Conservation (phyloP, 2,329 filamentous ascomycete species). For the Ophiocordyceps unilateralis region DNA sequence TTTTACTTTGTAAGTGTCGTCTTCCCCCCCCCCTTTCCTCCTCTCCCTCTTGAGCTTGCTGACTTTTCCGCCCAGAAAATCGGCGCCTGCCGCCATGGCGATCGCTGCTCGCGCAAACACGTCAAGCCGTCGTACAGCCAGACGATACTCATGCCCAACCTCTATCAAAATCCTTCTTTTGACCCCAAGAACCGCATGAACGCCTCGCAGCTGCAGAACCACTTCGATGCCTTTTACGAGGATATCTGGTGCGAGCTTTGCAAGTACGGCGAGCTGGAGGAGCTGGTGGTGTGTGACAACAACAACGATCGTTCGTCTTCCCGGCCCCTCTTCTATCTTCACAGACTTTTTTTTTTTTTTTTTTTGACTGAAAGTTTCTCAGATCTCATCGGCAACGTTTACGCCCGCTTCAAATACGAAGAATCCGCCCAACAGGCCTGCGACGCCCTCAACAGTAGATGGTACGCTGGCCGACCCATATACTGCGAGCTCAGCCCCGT, state of each 20-base stretch:
- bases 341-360: background rate
- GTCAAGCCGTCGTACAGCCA: conserved; percentile 98
- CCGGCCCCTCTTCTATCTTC: background rate
- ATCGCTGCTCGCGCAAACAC: conserved; percentile 95
- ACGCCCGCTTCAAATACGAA: conserved; percentile 99
- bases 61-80: conserved; percentile 48
- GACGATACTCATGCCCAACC: conserved; percentile 92
- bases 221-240: conserved; percentile 99
- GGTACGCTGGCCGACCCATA: conserved; percentile 93
- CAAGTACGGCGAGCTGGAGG: conserved; percentile 94
- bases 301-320: conserved; percentile 77
- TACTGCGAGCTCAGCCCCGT: conserved; percentile 96
- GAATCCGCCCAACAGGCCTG: conserved; percentile 86
- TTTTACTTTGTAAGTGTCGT: conserved; percentile 53
- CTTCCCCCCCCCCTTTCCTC: background rate
- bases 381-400: conserved; percentile 97
- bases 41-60: background rate
- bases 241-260: conserved; percentile 99
- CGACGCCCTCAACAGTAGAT: conserved; percentile 83
- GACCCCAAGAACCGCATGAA: conserved; percentile 97
- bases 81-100: conserved; percentile 92
- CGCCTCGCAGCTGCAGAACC: conserved; percentile 86
- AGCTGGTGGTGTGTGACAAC: conserved; percentile 97
- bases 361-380: conserved; percentile 7
- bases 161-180: conserved; percentile 98